Conservation (phyloP, 176 grass and related monocot species). For the Lolium multiflorum region DNA sequence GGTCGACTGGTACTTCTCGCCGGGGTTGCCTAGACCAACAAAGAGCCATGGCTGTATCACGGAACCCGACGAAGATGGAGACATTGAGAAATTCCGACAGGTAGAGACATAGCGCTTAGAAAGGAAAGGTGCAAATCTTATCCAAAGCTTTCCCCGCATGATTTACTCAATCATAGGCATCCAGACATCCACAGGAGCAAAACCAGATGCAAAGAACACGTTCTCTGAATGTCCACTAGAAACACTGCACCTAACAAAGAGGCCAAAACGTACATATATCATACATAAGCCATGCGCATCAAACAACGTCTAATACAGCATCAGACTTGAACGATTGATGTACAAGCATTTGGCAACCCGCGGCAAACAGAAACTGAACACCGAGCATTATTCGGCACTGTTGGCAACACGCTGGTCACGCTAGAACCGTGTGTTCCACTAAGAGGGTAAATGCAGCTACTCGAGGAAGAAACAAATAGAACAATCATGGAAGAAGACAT, state of each 20-base stretch:
- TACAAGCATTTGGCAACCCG: not conserved
- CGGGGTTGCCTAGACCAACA: conserved; percentile 84
- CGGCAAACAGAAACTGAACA: not conserved
- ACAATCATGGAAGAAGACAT: not conserved
- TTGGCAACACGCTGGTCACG: not conserved
- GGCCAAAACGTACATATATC: not conserved
- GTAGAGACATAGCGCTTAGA: conserved; percentile 14
- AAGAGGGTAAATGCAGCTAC: not conserved
- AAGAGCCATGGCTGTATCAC: conserved; percentile 68
- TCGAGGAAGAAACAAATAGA: not conserved
- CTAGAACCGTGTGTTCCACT: not conserved
- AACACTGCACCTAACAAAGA: not conserved
- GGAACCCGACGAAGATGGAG: conserved; percentile 22
- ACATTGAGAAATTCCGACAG: conserved; percentile 17
- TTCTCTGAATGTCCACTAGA: not conserved
- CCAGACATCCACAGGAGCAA: not conserved
- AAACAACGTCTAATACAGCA: not conserved
- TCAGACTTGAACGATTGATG: not conserved
- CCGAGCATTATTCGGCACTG: not conserved
- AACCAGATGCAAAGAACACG: not conserved
- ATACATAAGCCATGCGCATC: not conserved
- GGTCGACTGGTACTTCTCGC: conserved; percentile 82
- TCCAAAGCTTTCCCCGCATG: conserved; percentile 31
- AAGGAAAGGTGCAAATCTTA: not conserved
- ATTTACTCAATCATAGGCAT: not conserved